Percentiles rank a stretch among this genome's conserved stretches.
phyloP scores from a whole-genome alignment of 768 basidiomycete species.

The Suillus hirtellus region DNA sequence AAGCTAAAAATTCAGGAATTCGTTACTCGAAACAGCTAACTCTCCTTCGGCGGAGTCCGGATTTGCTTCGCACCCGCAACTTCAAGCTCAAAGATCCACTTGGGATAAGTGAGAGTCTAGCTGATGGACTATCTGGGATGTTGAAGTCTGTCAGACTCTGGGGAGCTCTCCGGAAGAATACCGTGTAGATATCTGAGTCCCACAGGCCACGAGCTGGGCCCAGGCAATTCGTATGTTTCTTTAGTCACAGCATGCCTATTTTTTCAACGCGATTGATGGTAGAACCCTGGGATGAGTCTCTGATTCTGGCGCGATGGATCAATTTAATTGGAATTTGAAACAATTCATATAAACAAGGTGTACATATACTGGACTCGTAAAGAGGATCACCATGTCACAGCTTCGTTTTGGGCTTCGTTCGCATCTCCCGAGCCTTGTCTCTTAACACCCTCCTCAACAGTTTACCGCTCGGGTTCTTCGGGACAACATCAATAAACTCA shows the following conservation, averaged over 20 bases:
- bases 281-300: not conserved
- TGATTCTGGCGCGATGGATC: not conserved
- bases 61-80: not conserved
- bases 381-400: slow-evolving; percentile 22
- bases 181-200: too few relatives aligned
- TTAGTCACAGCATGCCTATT: too few relatives aligned
- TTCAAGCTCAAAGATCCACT: not conserved
- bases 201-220: too few relatives aligned
- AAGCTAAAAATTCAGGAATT: not conserved
- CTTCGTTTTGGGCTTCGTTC: slow-evolving; percentile 22
- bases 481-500: slow-evolving; percentile 60
- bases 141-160: not conserved
- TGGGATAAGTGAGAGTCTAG: not conserved
- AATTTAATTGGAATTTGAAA: not conserved
- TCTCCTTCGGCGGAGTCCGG: not conserved
- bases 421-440: slow-evolving; percentile 42
- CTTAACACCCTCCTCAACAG: slow-evolving; percentile 56
- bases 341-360: not conserved
- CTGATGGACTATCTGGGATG: too few relatives aligned
- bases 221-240: too few relatives aligned
- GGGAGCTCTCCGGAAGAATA: too few relatives aligned
- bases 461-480: slow-evolving; percentile 75
- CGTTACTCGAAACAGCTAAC: not conserved
- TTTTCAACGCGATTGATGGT: not conserved
- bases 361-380: not conserved